phyloP scores from a whole-genome alignment of 176 grass and related monocot species.

The Rhynchospora tenuis region DNA sequence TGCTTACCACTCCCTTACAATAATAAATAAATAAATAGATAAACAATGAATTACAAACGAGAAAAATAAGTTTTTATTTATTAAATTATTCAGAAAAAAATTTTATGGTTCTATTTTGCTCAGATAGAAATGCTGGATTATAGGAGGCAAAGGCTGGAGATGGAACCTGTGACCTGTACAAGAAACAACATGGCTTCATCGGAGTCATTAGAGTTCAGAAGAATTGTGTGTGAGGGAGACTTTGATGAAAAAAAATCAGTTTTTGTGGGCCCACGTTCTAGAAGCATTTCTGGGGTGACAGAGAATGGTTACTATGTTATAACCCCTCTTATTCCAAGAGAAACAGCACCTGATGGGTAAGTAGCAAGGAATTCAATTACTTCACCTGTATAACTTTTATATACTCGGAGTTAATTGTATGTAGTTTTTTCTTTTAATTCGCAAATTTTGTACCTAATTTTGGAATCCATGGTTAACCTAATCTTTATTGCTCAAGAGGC shows the following conservation, averaged over 20 bases:
- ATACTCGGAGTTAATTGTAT: not conserved
- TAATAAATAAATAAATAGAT: not conserved
- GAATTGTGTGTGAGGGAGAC: slow-evolving; percentile 64
- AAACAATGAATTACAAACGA: not conserved
- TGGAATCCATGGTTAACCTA: not conserved
- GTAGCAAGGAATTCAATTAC: not conserved
- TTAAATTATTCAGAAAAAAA: not conserved
- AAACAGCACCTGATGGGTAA: slow-evolving; percentile 48
- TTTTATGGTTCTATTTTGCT: not conserved
- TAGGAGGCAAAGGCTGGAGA: slow-evolving; percentile 71
- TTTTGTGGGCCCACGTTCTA: slow-evolving; percentile 75
- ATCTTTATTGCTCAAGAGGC: not conserved
- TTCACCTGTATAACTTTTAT: not conserved
- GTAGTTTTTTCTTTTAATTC: not conserved
- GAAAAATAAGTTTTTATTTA: not conserved
- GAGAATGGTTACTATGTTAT: slow-evolving; percentile 97
- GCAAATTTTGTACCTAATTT: not conserved
- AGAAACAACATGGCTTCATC: slow-evolving; percentile 30
- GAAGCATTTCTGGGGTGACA: slow-evolving; percentile 84
- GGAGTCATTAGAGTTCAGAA: slow-evolving; percentile 58
- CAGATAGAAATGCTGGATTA: slow-evolving; percentile 98
- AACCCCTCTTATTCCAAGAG: slow-evolving; percentile 57
- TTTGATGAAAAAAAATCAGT: slow-evolving; percentile 66
- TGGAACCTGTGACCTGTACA: slow-evolving; percentile 65
- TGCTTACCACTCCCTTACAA: not conserved